These are phyloP conservation scores for Coemansia sp. DNA, from an alignment of 192 early-diverging fungal genomes.

Conservation along the genomic window DNA sequence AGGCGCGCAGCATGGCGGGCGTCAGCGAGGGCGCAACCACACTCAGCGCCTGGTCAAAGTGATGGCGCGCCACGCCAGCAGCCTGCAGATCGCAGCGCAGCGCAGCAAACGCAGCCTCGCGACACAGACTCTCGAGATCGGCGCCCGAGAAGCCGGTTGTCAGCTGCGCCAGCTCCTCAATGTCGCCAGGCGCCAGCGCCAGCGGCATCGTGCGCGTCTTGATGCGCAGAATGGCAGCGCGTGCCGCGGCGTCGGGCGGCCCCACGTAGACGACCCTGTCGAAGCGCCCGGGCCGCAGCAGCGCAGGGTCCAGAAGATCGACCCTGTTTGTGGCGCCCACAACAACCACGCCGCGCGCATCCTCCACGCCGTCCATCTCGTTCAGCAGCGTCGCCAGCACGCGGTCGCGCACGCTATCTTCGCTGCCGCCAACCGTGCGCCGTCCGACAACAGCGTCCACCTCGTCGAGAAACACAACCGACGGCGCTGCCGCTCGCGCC, in stretches of 20 bases:
- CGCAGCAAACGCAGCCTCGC: constrained; percentile 73
- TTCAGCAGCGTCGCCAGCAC: constrained; percentile 39
- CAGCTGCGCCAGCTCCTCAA: constrained; percentile 56
- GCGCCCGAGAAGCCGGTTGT: constrained; percentile 95
- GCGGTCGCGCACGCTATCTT: constrained; percentile 44
- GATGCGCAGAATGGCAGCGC: constrained; percentile 66
- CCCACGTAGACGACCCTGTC: constrained; percentile 96
- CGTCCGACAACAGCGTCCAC: constrained; percentile 95
- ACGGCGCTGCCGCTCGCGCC: constrained; percentile 76
- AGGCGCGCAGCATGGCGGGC: not conserved
- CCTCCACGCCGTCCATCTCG: constrained; percentile 93
- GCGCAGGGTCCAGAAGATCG: constrained; percentile 93
- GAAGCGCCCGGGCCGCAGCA: constrained; percentile 92
- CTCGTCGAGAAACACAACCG: constrained; percentile 96
- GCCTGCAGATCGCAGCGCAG: constrained; percentile 23
- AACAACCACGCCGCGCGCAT: constrained; percentile 92
- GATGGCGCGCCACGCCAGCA: not conserved
- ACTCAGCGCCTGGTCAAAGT: constrained; percentile 1
- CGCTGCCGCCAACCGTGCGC: constrained; percentile 59
- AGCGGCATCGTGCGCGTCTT: constrained; percentile 59
- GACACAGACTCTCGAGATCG: constrained; percentile 80
- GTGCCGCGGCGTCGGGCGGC: constrained; percentile 64
- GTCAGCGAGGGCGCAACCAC: constrained; percentile 1
- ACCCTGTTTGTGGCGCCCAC: constrained; percentile 99
- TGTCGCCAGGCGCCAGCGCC: constrained; percentile 48